Conservation (phyloP, 2,329 filamentous ascomycete genomes). For the Elsinoe australis region DNA sequence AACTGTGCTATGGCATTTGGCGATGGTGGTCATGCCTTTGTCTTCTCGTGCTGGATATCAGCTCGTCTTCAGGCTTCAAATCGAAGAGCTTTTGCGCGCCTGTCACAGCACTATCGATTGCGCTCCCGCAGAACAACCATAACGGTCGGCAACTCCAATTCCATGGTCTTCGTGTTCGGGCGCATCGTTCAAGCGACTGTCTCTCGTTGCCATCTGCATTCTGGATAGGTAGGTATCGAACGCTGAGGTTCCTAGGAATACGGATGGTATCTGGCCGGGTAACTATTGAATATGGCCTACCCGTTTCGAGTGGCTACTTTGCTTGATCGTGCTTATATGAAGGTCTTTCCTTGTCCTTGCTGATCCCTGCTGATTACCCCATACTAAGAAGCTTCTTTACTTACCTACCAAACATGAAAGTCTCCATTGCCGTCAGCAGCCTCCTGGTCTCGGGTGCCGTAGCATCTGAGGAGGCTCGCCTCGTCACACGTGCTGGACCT, state of each 20-base stretch:
- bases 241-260: neutral
- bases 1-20: no score
- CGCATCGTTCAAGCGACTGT: neutral
- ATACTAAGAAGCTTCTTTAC: no score
- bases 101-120: no score
- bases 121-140: no score
- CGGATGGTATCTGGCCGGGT: neutral
- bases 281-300: neutral
- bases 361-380: no score
- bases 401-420: neutral
- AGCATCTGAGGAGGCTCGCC: neutral
- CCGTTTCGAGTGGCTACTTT: neutral
- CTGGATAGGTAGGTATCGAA: neutral
- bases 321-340: no score
- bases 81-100: no score
- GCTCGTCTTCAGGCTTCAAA: no score
- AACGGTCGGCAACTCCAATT: neutral
- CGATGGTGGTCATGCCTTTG: no score
- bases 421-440: neutral
- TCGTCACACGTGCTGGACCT: neutral
- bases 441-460: neutral
- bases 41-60: no score
- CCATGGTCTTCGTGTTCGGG: no score
- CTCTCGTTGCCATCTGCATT: neutral
- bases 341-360: no score